phyloP scores from a whole-genome alignment of 2,329 filamentous ascomycete species.

The Arachnomyces sp. region DNA sequence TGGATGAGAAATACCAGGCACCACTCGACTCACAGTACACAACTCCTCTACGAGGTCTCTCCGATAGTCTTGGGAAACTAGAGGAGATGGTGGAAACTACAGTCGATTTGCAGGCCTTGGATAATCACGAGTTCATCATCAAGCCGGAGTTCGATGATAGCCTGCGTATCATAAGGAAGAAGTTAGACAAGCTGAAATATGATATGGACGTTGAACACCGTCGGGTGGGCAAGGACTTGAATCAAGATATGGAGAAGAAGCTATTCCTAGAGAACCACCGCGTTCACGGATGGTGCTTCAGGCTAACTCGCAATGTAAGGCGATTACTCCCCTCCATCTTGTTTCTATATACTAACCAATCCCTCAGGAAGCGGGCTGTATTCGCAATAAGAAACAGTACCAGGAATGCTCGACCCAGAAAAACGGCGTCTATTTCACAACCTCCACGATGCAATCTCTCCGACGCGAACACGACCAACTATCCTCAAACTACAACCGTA shows the following conservation, averaged over 20 bases:
- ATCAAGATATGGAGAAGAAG: slow-evolving; percentile 95
- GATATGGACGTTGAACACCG: slow-evolving; percentile 80
- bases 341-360: slow-evolving; percentile 1
- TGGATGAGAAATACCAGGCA: slow-evolving; percentile 88
- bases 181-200: slow-evolving; percentile 73
- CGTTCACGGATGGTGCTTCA: slow-evolving; percentile 93
- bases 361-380: slow-evolving; percentile 68
- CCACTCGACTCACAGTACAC: slow-evolving; percentile 84
- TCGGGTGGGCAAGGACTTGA: slow-evolving; percentile 69
- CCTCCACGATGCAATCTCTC: slow-evolving; percentile 66
- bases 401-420: slow-evolving; percentile 97
- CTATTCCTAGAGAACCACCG: slow-evolving; percentile 95
- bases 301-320: slow-evolving; percentile 65
- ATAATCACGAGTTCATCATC: slow-evolving; percentile 97
- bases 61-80: slow-evolving; percentile 72
- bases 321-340: background rate
- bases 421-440: slow-evolving; percentile 98
- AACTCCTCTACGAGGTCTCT: slow-evolving; percentile 67
- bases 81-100: slow-evolving; percentile 99
- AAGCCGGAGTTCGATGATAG: slow-evolving; percentile 95
- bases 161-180: slow-evolving; percentile 79
- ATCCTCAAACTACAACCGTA: slow-evolving; percentile 89
- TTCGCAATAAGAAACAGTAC: slow-evolving; percentile 83
- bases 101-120: slow-evolving; percentile 87
- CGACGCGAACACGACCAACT: slow-evolving; percentile 90